Base-by-base conservation (phyloP, 768 basidiomycete genomes). In the Cantharellus anzutake region DNA sequence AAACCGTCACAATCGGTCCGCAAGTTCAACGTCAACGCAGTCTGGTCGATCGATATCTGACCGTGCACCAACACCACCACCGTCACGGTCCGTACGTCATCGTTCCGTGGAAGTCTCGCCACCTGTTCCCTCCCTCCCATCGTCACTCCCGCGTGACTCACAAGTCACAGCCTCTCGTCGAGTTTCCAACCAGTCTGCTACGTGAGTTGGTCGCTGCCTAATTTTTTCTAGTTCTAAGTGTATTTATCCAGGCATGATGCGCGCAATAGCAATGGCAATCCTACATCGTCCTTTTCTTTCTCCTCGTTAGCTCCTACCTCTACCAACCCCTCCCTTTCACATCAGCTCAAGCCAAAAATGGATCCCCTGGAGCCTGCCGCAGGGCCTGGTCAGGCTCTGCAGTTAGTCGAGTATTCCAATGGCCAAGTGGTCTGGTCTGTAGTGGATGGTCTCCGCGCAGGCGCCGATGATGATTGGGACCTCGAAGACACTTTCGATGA, bases 381-480 rank as follows among this genome's bases (percentile, higher is more conserved):
- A 48, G 44, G 44, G 29, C 11, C 11, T 48, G 44, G 44, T 11
- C 44, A 11, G 11, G 44, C 44, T 29, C 44, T 48, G 11, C 44
- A 48, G 29, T 29, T 48, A 11, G 44, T 90, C 59, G 84, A 90
- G 67, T 72, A 88, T 66, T 84, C 85, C n/a, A 88, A 88, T 67
- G 88, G 88, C 34, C 82, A 89, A 68, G 86, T 84, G 4, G 81
- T 91, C 62, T 91, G 88, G 88, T 86, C 59, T 60, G 80, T 90
- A 64, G 84, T 91, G 55, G 86, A 89, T 65, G 84, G 85, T 11
- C 72, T 91, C 63, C 81, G 88, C 57, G 84, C 86, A 58, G 82
- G 81, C 16, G 84, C 87, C 64, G 83, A 84, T 62, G 64, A 62
- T 29, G 55, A 60, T 34, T 67, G 66, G 37, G 59, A 57, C 35